These are phyloP conservation scores for Dianthus caryophyllus DNA, from an alignment of 148 eudicot species.

Conservation along the genomic window DNA sequence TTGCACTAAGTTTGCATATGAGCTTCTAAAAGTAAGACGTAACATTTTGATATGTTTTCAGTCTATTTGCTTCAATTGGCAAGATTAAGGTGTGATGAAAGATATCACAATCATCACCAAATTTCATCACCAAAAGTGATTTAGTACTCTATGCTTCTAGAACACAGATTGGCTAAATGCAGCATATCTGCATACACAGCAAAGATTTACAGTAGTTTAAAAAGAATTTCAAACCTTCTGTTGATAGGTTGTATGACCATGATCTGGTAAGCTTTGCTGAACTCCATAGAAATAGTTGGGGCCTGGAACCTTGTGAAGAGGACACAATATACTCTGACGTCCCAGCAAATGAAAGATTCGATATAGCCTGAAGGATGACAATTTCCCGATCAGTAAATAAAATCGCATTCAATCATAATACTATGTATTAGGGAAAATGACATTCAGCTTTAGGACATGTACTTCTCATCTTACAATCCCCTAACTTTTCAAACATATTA, in stretches of 20 bases:
- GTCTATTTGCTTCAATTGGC: too few relatives aligned
- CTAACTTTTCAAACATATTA: too few relatives aligned
- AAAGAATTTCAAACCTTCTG: constrained; percentile 53
- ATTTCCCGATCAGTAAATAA: background rate
- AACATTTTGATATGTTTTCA: too few relatives aligned
- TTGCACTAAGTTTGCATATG: too few relatives aligned
- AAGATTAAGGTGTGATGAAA: too few relatives aligned
- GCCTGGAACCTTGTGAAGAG: constrained; percentile 56
- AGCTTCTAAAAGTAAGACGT: too few relatives aligned
- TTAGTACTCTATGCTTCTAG: background rate
- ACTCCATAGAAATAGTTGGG: constrained; percentile 67
- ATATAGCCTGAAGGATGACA: constrained; percentile 52
- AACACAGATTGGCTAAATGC: background rate
- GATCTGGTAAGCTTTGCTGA: constrained; percentile 48
- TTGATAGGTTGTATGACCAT: constrained; percentile 78
- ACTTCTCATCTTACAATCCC: too few relatives aligned
- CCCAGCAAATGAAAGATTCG: constrained; percentile 66
- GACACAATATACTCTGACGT: constrained; percentile 73
- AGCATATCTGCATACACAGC: background rate
- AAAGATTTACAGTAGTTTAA: background rate
- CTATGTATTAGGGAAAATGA: too few relatives aligned
- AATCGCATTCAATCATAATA: background rate
- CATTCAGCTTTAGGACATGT: too few relatives aligned
- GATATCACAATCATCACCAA: too few relatives aligned
- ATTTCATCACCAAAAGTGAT: too few relatives aligned